Evolutionary conservation across 352 stramenopile species (phyloP), one percentile per base, ranked within the genome.

Genomic region (Pilasporangium apinafurcum): DNA sequence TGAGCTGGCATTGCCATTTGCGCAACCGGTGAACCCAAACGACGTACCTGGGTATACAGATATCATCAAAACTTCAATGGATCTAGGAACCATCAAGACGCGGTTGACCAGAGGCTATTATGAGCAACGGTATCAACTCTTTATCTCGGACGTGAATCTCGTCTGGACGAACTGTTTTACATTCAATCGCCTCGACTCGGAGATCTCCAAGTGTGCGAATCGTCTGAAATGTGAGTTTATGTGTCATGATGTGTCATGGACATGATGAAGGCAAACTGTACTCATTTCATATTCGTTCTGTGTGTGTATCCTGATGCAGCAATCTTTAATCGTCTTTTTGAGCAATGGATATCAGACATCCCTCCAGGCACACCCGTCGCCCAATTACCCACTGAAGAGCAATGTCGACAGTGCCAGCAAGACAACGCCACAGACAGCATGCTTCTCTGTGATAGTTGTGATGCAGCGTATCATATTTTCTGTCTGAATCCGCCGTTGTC

Each of bases 41-140:
- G 69, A 81, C 18, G 70, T 95, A 1, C 80, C 74, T 13, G 78
- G 75, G 12, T 95, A 95, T 43, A 43, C 51, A 2, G 59, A 75
- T 28, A 37, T 94, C 21, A 71, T 94, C 45, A 82, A 80, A 37
- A 33, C 74, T 6, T 86, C 89, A 14, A 97, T 98, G 84, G 92
- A 98, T 56, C 56, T 98, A 4, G 78, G 78, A 5, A 98, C 93
- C 20, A 73, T 98, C 29, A 82, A 77, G 17, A 63, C 70, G 22
- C 83, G 89, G 16, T 63, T 98, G 25, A 51, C 25, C 8, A 56
- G 64, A 12, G 77, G 77, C 1, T 73, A 65, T 32, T 91, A 92
- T 43, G 62, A 85, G 22, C 48, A 76, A 24, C 66, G 63, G 4
- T 75, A 68, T 14, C 56, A 84, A 25, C 62, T 74, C 17, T 45